Evolutionary conservation across 164 flowering plant species (phyloP).

Genomic region (Echeveria elegans): DNA sequence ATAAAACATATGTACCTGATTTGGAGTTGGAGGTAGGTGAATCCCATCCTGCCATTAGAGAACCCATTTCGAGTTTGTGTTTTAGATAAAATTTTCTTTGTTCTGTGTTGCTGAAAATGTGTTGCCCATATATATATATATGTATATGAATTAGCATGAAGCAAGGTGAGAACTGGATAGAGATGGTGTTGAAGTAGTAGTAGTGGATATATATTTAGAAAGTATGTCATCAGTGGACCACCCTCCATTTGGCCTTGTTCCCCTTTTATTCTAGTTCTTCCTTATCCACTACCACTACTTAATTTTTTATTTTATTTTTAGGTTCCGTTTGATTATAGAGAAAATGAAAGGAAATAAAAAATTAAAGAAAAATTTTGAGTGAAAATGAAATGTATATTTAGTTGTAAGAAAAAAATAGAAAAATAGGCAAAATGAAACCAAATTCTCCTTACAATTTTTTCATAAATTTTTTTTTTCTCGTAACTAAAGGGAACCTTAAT

Average conservation of each 20-base stretch:
- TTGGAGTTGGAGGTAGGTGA: constrained; percentile 42
- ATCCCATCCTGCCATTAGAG: constrained; percentile 82
- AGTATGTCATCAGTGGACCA: not conserved
- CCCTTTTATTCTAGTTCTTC: not conserved
- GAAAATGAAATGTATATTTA: no score
- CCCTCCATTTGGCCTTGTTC: not conserved
- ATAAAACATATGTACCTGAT: constrained; percentile 38
- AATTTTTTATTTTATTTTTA: no score
- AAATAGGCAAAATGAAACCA: no score
- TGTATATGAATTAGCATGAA: not conserved
- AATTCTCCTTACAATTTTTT: no score
- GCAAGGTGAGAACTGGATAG: not conserved
- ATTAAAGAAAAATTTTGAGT: no score
- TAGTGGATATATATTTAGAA: not conserved
- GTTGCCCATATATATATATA: no score
- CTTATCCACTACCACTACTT: not conserved
- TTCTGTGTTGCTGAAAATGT: not conserved
- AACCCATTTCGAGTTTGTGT: constrained; percentile 83
- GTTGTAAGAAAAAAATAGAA: no score
- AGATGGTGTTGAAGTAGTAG: not conserved
- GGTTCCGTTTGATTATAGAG: no score
- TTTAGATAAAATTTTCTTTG: not conserved
- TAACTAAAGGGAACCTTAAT: no score
- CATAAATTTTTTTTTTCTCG: no score
- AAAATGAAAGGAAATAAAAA: no score